Evolutionary conservation across 495 filamentous ascomycete species (phyloP).

Genomic region (Tuber melanosporum): DNA sequence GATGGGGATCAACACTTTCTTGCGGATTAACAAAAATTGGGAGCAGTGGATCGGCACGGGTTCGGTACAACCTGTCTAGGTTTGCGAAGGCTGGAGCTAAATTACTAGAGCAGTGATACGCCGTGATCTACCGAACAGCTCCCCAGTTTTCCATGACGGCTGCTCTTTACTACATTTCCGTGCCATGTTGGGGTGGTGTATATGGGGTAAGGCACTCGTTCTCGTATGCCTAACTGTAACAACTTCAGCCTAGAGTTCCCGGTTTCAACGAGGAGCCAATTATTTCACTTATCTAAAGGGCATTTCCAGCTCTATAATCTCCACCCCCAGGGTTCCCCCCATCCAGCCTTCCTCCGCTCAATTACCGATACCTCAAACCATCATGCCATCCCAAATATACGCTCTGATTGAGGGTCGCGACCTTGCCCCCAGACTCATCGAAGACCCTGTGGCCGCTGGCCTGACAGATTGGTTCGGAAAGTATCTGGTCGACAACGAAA

Average conservation of each 20-base stretch:
- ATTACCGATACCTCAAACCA: neutral
- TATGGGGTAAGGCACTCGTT: neutral
- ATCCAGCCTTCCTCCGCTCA: neutral
- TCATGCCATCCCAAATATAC: conserved; percentile 6
- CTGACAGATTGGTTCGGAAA: conserved; percentile 17
- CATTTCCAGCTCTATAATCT: neutral
- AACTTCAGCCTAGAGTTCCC: neutral
- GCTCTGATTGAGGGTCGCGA: conserved; percentile 11
- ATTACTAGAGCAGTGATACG: neutral
- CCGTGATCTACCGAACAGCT: neutral
- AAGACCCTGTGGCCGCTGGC: conserved; percentile 11
- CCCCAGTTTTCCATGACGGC: neutral
- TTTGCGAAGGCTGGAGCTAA: neutral
- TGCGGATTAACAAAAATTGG: neutral
- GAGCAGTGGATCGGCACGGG: neutral
- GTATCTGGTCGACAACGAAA: conserved; percentile 9
- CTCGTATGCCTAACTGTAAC: neutral
- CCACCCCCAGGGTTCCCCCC: neutral
- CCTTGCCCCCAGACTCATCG: conserved; percentile 6
- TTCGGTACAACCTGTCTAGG: neutral
- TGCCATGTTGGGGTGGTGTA: neutral
- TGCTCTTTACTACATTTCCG: neutral
- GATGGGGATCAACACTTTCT: neutral
- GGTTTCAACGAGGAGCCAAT: neutral
- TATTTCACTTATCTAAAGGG: neutral